Conservation (phyloP, 306 rosid genomes). For the Abrus pulchellus region DNA sequence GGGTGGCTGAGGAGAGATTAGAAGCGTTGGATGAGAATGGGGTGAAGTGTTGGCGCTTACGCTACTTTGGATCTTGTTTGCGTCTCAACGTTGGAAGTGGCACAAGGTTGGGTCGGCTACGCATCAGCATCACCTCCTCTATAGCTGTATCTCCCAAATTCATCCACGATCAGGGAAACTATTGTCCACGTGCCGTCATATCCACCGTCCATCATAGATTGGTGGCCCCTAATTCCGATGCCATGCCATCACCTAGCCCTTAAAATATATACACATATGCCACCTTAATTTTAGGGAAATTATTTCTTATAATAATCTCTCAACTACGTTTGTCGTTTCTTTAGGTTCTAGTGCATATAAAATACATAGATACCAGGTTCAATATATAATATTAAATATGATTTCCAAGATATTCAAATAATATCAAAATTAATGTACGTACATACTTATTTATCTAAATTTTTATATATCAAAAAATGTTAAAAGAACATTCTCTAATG, state of each 20-base stretch:
- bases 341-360: too few relatives aligned
- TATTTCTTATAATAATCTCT: neutral
- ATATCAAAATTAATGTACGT: neutral
- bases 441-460: neutral
- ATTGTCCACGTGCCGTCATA: constrained; percentile 50
- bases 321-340: too few relatives aligned
- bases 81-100: constrained; percentile 69
- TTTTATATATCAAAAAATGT: too few relatives aligned
- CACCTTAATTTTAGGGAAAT: neutral
- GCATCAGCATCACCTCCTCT: constrained; percentile 53
- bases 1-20: constrained; percentile 53
- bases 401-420: too few relatives aligned
- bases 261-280: neutral
- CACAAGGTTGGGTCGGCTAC: constrained; percentile 83
- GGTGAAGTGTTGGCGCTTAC: constrained; percentile 84
- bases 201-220: constrained; percentile 2
- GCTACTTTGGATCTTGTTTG: constrained; percentile 87
- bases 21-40: constrained; percentile 63
- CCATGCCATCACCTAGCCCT: neutral
- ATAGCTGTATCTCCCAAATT: constrained; percentile 52
- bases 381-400: too few relatives aligned
- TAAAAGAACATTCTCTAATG: too few relatives aligned
- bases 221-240: constrained; percentile 41
- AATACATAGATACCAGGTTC: too few relatives aligned
- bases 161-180: constrained; percentile 46